Percentiles rank a stretch among this genome's conserved stretches.
phyloP scores from a whole-genome alignment of 495 filamentous ascomycete genomes.

The Penicillium steckii region DNA sequence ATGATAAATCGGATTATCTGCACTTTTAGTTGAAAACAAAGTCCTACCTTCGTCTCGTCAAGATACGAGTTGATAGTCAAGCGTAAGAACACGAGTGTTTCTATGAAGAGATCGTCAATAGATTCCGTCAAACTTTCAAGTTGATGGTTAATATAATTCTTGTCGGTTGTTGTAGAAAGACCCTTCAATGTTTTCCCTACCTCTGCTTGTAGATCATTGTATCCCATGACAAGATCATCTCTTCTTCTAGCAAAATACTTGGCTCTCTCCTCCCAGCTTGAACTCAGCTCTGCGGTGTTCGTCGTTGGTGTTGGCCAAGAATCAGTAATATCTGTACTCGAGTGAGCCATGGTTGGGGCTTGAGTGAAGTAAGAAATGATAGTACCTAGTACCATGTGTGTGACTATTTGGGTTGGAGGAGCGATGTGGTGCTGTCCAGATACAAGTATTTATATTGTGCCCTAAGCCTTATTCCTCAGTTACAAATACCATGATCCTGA shows the following conservation, averaged over 20 bases:
- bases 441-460: too few relatives aligned
- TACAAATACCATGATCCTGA: too few relatives aligned
- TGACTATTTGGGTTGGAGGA: too few relatives aligned
- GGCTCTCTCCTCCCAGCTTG: neutral
- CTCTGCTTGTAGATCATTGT: neutral
- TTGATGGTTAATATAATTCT: neutral
- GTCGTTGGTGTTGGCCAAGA: neutral
- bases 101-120: neutral
- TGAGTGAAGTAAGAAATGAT: too few relatives aligned
- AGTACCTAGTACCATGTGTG: too few relatives aligned
- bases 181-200: neutral
- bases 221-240: neutral
- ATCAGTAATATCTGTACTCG: too few relatives aligned
- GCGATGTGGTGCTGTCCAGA: too few relatives aligned
- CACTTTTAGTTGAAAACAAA: neutral
- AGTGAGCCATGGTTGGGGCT: too few relatives aligned
- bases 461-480: too few relatives aligned
- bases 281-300: neutral
- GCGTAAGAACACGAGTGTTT: neutral
- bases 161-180: neutral
- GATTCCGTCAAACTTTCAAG: neutral
- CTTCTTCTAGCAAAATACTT: neutral
- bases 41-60: neutral
- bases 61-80: too few relatives aligned
- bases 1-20: neutral